Conservation (phyloP, 2,329 filamentous ascomycete species). For the Elsinoe fawcettii region DNA sequence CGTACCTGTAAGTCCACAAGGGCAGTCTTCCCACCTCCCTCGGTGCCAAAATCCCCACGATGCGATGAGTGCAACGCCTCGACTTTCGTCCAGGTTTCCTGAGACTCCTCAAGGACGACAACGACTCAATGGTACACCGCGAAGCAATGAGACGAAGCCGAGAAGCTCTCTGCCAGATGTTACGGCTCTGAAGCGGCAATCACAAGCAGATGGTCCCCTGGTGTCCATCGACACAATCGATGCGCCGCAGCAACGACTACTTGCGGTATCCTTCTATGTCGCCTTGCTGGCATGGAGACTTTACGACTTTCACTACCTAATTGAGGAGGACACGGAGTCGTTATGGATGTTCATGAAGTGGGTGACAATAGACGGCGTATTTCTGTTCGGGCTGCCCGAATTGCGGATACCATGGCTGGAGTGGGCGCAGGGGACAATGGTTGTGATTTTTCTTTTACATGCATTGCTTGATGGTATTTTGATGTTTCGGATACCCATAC, state of each 20-base stretch:
- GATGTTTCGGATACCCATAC: conserved; percentile 84
- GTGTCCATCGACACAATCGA: conserved; percentile 78
- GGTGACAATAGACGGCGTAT: conserved; percentile 76
- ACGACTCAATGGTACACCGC: conserved; percentile 24
- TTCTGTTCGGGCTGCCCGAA: conserved; percentile 78
- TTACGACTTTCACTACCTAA: conserved; percentile 73
- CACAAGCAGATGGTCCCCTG: conserved; percentile 47
- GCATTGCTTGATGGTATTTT: conserved; percentile 70
- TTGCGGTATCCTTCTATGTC: conserved; percentile 72
- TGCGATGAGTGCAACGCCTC: conserved; percentile 79
- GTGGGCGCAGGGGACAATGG: conserved; percentile 68
- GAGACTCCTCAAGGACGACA: conserved; percentile 52
- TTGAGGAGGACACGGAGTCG: conserved; percentile 79
- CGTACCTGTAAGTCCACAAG: not conserved
- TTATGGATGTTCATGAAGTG: conserved; percentile 90
- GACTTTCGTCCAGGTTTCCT: conserved; percentile 74
- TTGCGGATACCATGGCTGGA: conserved; percentile 95
- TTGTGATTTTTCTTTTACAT: conserved; percentile 64
- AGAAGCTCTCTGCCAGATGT: conserved; percentile 28
- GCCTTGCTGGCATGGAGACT: conserved; percentile 72
- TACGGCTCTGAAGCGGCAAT: conserved; percentile 10
- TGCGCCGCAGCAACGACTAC: conserved; percentile 83
- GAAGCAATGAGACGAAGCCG: conserved; percentile 28
- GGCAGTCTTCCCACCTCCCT: not conserved
- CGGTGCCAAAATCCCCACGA: conserved; percentile 26